Conservation (phyloP, 148 eudicot species). For the Drosera capensis region DNA sequence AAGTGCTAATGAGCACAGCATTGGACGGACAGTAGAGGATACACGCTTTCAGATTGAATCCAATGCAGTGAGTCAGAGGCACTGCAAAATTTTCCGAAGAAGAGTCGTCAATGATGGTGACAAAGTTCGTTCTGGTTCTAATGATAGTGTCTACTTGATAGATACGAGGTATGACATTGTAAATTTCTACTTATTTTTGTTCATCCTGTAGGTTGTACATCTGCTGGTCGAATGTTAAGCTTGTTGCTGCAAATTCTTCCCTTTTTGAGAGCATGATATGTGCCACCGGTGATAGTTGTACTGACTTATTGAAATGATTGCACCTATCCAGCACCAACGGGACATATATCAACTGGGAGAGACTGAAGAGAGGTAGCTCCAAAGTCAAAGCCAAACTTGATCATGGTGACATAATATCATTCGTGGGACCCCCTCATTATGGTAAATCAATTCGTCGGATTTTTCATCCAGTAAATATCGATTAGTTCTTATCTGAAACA, state of each 20-base stretch:
- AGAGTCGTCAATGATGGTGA: slow-evolving; percentile 36
- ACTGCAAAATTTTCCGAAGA: slow-evolving; percentile 60
- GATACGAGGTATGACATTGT: slow-evolving; percentile 56
- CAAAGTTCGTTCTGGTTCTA: slow-evolving; percentile 29
- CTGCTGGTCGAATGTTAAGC: not conserved
- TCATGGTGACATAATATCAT: slow-evolving; percentile 83
- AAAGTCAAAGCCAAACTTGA: slow-evolving; percentile 39
- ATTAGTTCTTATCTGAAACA: no score
- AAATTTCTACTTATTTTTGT: not conserved
- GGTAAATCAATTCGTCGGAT: no score
- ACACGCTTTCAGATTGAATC: slow-evolving; percentile 53
- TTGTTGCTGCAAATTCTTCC: not conserved
- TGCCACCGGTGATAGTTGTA: slow-evolving; percentile 1
- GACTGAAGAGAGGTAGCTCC: slow-evolving; percentile 47
- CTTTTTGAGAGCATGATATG: not conserved
- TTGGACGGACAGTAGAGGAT: slow-evolving; percentile 76
- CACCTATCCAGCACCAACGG: slow-evolving; percentile 72
- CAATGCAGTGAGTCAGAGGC: slow-evolving; percentile 64
- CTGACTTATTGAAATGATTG: slow-evolving; percentile 5
- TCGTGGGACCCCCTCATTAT: slow-evolving; percentile 65
- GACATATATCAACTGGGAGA: slow-evolving; percentile 75
- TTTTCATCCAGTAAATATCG: not conserved
- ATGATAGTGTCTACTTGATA: slow-evolving; percentile 33
- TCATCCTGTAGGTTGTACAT: not conserved
- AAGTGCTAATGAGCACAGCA: slow-evolving; percentile 53